Conservation (phyloP, 208 protist species). For the Strigomonas culicis region DNA sequence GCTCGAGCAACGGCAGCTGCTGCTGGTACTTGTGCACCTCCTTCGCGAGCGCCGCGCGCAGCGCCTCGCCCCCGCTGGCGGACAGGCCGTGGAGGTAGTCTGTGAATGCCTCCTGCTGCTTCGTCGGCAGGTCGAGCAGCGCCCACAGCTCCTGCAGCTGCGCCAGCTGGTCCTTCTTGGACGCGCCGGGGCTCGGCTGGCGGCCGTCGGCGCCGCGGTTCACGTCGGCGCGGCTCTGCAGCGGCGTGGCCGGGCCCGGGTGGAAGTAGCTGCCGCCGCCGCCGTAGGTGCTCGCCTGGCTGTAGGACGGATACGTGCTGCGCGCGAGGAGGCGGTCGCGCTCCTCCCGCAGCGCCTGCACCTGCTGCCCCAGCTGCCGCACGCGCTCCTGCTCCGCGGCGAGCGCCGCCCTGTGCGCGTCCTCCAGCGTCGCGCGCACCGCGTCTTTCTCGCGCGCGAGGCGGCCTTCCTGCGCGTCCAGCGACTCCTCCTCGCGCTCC, state of each 20-base stretch:
- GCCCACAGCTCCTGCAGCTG: slow-evolving; percentile 6
- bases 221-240: too few relatives aligned
- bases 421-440: not conserved
- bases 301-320: not conserved
- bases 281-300: not conserved
- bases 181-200: too few relatives aligned
- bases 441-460: slow-evolving; percentile 3
- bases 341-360: not conserved
- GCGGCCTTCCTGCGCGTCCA: slow-evolving; percentile 10
- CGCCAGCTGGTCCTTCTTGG: slow-evolving; percentile 19
- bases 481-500: slow-evolving; percentile 6
- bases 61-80: not conserved
- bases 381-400: slow-evolving; percentile 12
- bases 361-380: not conserved
- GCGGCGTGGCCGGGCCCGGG: too few relatives aligned
- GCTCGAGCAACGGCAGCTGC: not conserved
- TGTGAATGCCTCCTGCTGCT: too few relatives aligned
- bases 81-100: too few relatives aligned
- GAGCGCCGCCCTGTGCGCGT: slow-evolving; percentile 15
- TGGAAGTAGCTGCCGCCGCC: too few relatives aligned
- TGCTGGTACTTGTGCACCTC: not conserved
- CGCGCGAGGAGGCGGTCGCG: too few relatives aligned
- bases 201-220: too few relatives aligned
- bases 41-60: not conserved
- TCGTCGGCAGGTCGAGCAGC: too few relatives aligned